These are phyloP conservation scores for Fusarium pseudoanthophilum DNA, from an alignment of 2,329 filamentous ascomycete species.

Conservation along the genomic window DNA sequence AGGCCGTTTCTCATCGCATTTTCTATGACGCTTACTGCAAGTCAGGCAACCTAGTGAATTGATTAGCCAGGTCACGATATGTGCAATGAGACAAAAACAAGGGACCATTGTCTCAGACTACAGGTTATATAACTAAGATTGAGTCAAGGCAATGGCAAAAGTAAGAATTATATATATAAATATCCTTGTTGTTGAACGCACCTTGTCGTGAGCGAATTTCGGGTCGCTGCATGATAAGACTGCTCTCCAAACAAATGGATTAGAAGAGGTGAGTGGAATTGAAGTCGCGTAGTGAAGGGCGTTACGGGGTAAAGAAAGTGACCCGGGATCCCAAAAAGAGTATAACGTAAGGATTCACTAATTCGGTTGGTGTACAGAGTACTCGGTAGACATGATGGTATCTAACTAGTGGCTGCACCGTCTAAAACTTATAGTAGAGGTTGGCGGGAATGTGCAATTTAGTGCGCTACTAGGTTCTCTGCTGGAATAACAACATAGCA, in stretches of 20 bases:
- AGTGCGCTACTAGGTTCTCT: too few species aligned
- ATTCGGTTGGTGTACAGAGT: too few species aligned
- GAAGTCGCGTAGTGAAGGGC: too few species aligned
- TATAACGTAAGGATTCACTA: not conserved
- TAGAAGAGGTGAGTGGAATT: not conserved
- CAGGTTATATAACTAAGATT: not conserved
- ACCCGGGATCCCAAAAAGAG: not conserved
- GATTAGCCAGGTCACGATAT: not conserved
- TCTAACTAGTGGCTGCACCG: not conserved
- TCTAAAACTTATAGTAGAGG: not conserved
- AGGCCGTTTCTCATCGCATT: not conserved
- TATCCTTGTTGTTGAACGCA: not conserved
- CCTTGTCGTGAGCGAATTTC: not conserved
- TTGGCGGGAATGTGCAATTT: not conserved
- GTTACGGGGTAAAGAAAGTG: not conserved
- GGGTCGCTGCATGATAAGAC: not conserved
- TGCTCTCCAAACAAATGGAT: not conserved
- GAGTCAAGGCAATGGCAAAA: not conserved
- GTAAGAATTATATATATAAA: not conserved
- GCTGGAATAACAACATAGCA: too few species aligned
- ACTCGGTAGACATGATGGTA: too few species aligned
- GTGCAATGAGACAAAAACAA: not conserved
- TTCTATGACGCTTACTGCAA: not conserved
- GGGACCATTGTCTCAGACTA: too few species aligned
- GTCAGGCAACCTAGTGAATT: not conserved